These are phyloP conservation scores for Nepenthes gracilis DNA, from an alignment of 148 eudicot species.

Conservation along the genomic window DNA sequence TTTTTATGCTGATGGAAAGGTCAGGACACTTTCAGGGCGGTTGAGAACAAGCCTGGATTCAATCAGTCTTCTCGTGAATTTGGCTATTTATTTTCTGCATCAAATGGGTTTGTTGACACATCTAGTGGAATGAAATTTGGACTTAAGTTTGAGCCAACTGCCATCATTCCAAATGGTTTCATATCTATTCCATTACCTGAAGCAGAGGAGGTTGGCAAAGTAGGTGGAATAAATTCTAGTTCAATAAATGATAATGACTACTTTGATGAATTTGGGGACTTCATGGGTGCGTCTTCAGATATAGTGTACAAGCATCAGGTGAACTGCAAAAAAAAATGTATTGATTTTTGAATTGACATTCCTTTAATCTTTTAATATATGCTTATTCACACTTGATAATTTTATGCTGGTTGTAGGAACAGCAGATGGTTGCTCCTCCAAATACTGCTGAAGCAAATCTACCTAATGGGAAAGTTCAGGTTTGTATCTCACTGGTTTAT, in stretches of 20 bases:
- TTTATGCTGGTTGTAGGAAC: constrained; percentile 10
- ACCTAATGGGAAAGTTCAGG: constrained; percentile 19
- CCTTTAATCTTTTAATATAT: not conserved
- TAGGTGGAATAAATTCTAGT: constrained; percentile 19
- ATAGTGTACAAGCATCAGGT: constrained; percentile 38
- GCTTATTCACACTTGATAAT: not conserved
- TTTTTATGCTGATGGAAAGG: constrained; percentile 24
- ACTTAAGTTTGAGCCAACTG: constrained; percentile 16
- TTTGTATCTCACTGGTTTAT: not conserved
- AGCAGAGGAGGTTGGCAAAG: constrained; percentile 15
- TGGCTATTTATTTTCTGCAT: constrained; percentile 25
- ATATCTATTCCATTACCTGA: constrained; percentile 16
- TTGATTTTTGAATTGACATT: not conserved
- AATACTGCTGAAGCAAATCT: constrained; percentile 12
- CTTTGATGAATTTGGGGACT: constrained; percentile 65
- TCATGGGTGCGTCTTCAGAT: constrained; percentile 38
- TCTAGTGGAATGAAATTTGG: constrained; percentile 13
- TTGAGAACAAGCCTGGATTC: constrained; percentile 18
- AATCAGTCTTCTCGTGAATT: constrained; percentile 15
- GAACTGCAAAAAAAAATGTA: not conserved
- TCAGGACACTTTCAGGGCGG: constrained; percentile 22
- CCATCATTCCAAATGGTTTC: constrained; percentile 20
- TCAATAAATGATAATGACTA: constrained; percentile 22
- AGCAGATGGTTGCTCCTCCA: constrained; percentile 3
- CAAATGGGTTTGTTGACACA: constrained; percentile 14